Percentiles rank a stretch among this genome's conserved stretches.
phyloP scores from a whole-genome alignment of 768 basidiomycete genomes.

The Boletus rubescentipes region DNA sequence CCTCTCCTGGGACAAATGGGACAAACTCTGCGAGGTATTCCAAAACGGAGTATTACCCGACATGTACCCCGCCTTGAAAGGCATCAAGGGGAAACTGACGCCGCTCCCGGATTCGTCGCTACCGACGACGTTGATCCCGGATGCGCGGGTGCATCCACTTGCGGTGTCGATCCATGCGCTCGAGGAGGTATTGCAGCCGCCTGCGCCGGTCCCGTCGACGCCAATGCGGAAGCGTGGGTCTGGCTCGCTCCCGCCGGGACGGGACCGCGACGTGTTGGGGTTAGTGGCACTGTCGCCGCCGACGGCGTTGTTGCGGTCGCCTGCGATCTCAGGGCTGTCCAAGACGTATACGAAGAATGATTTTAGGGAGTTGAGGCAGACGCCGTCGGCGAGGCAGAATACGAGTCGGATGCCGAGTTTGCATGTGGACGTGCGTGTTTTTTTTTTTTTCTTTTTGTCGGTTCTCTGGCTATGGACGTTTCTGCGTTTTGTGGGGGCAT shows the following conservation, averaged over 20 bases:
- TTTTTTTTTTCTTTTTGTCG: slow-evolving; percentile 13
- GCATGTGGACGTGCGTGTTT: slow-evolving; percentile 67
- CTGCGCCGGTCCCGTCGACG: slow-evolving; percentile 46
- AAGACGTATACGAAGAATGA: slow-evolving; percentile 83
- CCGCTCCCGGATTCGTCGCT: slow-evolving; percentile 25
- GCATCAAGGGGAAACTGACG: slow-evolving; percentile 33
- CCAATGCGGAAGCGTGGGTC: slow-evolving; percentile 42
- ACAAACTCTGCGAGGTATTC: slow-evolving; percentile 43
- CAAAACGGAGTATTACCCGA: slow-evolving; percentile 29
- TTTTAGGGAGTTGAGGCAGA: slow-evolving; percentile 72
- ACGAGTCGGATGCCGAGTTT: slow-evolving; percentile 85
- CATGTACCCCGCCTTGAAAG: slow-evolving; percentile 31
- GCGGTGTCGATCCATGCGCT: slow-evolving; percentile 47
- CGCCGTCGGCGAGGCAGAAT: slow-evolving; percentile 70
- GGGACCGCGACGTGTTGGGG: slow-evolving; percentile 43
- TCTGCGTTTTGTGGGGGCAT: not conserved
- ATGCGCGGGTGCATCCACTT: slow-evolving; percentile 28
- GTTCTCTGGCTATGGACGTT: too few relatives aligned
- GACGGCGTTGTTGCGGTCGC: slow-evolving; percentile 65
- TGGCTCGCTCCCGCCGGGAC: slow-evolving; percentile 24
- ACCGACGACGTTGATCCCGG: slow-evolving; percentile 35
- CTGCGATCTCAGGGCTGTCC: slow-evolving; percentile 73
- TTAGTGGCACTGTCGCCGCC: slow-evolving; percentile 70
- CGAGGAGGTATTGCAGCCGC: slow-evolving; percentile 46
- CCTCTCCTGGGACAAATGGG: slow-evolving; percentile 47